phyloP scores from a whole-genome alignment of 139 green algal species.

The Chlorella sp. region DNA sequence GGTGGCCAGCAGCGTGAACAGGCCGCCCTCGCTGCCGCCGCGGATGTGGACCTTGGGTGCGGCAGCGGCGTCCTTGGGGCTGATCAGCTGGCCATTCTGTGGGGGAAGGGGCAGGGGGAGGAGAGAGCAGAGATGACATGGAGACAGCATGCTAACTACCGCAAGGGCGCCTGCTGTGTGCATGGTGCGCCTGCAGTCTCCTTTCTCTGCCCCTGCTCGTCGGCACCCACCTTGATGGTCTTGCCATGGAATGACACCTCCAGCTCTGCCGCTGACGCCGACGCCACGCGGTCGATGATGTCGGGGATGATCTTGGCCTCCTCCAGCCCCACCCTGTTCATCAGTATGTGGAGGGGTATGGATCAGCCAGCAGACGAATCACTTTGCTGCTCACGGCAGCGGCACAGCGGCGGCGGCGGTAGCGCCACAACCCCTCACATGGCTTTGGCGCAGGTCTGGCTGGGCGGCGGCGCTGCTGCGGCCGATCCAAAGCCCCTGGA shows the following conservation, averaged over 20 bases:
- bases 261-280: not conserved
- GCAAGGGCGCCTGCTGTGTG: too few relatives aligned
- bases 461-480: too few relatives aligned
- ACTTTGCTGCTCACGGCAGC: too few relatives aligned
- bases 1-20: conserved; percentile 1
- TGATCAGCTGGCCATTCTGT: not conserved
- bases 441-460: too few relatives aligned
- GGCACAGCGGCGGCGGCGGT: too few relatives aligned
- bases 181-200: too few relatives aligned
- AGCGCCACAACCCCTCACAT: too few relatives aligned
- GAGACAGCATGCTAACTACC: too few relatives aligned
- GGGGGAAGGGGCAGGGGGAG: not conserved
- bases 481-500: too few relatives aligned
- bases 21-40: not conserved
- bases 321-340: not conserved
- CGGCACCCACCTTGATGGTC: not conserved
- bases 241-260: conserved; percentile 10
- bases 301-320: conserved; percentile 13
- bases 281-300: not conserved
- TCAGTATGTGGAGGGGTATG: not conserved
- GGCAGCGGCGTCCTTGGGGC: not conserved
- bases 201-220: too few relatives aligned
- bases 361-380: too few relatives aligned
- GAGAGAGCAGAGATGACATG: too few relatives aligned
- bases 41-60: not conserved